phyloP scores from a whole-genome alignment of 192 early-diverging fungal species.

The Backusella australiensis region DNA sequence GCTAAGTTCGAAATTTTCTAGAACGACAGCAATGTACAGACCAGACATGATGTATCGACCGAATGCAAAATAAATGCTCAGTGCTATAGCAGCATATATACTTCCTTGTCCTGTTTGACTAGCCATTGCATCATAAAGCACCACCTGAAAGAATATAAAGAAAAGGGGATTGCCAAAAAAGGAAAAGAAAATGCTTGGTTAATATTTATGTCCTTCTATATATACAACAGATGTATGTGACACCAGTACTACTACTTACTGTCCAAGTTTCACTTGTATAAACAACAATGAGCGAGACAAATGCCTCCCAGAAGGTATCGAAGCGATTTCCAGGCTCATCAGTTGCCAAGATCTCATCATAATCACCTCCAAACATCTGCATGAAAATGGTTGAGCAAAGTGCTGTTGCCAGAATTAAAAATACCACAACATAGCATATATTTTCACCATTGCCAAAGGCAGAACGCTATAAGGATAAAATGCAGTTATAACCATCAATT shows the following conservation, averaged over 20 bases:
- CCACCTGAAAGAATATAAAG: conserved; percentile 22
- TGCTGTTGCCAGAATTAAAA: conserved; percentile 28
- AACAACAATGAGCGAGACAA: conserved; percentile 29
- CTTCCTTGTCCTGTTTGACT: conserved; percentile 36
- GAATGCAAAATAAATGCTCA: conserved; percentile 45
- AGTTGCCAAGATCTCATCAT: neutral
- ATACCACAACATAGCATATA: conserved; percentile 29
- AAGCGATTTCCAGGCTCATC: conserved; percentile 20
- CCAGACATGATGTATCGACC: conserved; percentile 52
- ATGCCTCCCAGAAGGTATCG: conserved; percentile 35
- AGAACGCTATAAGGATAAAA: conserved; percentile 1
- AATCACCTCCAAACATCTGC: conserved; percentile 39
- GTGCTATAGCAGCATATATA: conserved; percentile 40
- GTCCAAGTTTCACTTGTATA: conserved; percentile 39
- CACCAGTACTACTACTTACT: neutral
- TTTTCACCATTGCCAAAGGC: conserved; percentile 35
- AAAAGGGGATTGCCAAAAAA: neutral
- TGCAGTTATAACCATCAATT: neutral
- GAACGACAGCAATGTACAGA: conserved; percentile 55
- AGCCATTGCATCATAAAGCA: conserved; percentile 49
- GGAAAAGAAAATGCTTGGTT: neutral
- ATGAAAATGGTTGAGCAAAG: conserved; percentile 30
- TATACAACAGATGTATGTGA: neutral
- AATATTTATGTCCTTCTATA: neutral
- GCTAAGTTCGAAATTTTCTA: conserved; percentile 58